Conservation (phyloP, 2,329 filamentous ascomycete species). For the Alternaria ventricosa region DNA sequence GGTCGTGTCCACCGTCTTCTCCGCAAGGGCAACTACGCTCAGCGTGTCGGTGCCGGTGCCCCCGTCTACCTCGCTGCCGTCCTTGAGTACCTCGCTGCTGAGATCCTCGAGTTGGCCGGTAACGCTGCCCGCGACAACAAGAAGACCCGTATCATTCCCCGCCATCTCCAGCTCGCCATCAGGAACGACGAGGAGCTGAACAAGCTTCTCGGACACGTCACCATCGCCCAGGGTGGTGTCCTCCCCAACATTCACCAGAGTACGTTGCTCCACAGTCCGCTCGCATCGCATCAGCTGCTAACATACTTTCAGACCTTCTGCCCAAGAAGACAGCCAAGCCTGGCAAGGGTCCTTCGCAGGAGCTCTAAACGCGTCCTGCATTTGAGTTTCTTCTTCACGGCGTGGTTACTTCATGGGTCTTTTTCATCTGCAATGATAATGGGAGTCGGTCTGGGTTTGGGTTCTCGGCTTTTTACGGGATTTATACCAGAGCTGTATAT, state of each 20-base stretch:
- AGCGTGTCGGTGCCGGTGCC: constrained; percentile 98
- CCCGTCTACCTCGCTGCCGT: constrained; percentile 97
- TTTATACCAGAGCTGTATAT: constrained; percentile 66
- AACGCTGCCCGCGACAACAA: constrained; percentile 99
- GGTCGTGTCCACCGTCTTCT: constrained; percentile 99
- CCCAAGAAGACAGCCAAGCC: constrained; percentile 99
- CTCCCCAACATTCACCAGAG: constrained; percentile 97
- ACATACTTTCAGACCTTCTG: constrained; percentile 76
- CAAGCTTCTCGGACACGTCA: constrained; percentile 96
- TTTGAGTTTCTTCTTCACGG: constrained; percentile 49
- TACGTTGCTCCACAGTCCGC: constrained; percentile 60
- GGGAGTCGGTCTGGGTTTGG: constrained; percentile 69
- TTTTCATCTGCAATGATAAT: constrained; percentile 76
- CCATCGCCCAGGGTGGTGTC: constrained; percentile 96
- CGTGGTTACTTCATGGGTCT: constrained; percentile 59
- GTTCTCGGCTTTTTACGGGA: constrained; percentile 60
- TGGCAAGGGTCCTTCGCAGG: constrained; percentile 91
- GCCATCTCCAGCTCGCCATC: constrained; percentile 98
- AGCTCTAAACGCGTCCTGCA: constrained; percentile 72
- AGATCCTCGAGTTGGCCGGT: constrained; percentile 98
- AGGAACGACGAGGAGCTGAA: constrained; percentile 99
- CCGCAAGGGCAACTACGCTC: constrained; percentile 99
- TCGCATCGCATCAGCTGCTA: constrained; percentile 40
- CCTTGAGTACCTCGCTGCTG: constrained; percentile 96
- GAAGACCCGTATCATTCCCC: constrained; percentile 99